Evolutionary conservation across 768 basidiomycete species (phyloP).

Genomic region (Boletus speciosus): DNA sequence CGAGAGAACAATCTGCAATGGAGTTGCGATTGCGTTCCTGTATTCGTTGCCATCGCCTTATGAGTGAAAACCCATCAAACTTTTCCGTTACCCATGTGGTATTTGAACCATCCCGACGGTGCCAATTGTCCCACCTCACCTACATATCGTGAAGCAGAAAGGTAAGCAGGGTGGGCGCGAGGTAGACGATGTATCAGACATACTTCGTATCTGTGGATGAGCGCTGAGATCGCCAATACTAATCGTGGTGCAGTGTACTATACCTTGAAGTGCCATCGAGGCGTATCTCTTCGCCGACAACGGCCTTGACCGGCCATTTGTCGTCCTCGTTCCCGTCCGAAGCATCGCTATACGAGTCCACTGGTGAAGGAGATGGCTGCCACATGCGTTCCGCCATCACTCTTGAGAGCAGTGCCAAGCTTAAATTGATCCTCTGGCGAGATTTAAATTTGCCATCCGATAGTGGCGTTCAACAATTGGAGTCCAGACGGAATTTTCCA

Average conservation of each 20-base stretch:
- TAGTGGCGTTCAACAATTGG: neutral
- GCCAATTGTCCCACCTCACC: slow-evolving; percentile 55
- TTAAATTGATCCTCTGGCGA: neutral
- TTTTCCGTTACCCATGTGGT: slow-evolving; percentile 46
- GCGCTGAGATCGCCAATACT: neutral
- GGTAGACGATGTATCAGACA: neutral
- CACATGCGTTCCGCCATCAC: slow-evolving; percentile 15
- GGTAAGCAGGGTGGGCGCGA: neutral
- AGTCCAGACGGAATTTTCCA: neutral
- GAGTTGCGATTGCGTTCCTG: slow-evolving; percentile 31
- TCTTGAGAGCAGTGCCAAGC: neutral
- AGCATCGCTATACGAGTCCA: slow-evolving; percentile 32
- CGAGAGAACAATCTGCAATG: slow-evolving; percentile 31
- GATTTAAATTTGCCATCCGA: neutral
- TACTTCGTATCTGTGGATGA: slow-evolving; percentile 31
- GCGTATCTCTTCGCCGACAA: slow-evolving; percentile 32
- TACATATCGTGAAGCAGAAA: slow-evolving; percentile 19
- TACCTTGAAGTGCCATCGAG: slow-evolving; percentile 30
- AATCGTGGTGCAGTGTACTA: neutral
- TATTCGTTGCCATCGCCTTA: slow-evolving; percentile 33
- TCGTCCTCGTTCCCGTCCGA: slow-evolving; percentile 29
- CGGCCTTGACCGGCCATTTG: slow-evolving; percentile 28
- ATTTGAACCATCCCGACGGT: slow-evolving; percentile 48
- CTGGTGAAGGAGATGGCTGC: slow-evolving; percentile 29
- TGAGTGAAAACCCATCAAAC: slow-evolving; percentile 15